These are phyloP conservation scores for Phialocephala sp. DNA, from an alignment of 2,329 filamentous ascomycete species.

Conservation along the genomic window DNA sequence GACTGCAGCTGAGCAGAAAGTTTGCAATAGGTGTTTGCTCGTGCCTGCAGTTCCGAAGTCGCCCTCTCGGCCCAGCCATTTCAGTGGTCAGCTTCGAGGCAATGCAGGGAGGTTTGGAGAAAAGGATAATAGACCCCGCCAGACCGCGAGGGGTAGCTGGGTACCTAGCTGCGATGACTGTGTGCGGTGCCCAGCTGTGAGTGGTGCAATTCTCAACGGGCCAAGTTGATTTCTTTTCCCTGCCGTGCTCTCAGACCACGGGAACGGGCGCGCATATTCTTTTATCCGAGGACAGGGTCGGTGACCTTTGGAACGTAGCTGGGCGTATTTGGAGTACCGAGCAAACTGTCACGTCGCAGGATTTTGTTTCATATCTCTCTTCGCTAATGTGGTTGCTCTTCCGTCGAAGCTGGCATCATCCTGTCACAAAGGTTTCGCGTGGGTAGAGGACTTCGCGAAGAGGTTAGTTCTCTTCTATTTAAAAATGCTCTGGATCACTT, in stretches of 20 bases:
- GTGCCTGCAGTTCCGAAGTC: conserved; percentile 10
- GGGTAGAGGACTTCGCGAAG: too few relatives aligned
- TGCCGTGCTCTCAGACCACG: not conserved
- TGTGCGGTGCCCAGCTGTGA: not conserved
- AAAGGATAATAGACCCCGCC: not conserved
- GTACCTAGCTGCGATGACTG: not conserved
- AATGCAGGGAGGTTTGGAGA: not conserved
- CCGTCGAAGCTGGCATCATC: too few relatives aligned
- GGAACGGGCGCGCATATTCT: not conserved
- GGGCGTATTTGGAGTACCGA: too few relatives aligned
- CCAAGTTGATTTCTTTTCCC: not conserved
- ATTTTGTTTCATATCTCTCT: too few relatives aligned
- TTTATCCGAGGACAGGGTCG: not conserved
- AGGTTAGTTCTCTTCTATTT: not conserved
- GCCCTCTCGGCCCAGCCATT: not conserved
- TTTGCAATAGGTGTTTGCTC: conserved; percentile 6
- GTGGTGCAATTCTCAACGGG: not conserved
- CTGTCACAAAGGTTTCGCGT: too few relatives aligned
- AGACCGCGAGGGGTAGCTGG: not conserved
- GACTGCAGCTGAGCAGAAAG: not conserved
- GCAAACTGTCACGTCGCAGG: too few relatives aligned
- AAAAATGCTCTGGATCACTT: not conserved
- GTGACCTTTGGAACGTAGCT: not conserved
- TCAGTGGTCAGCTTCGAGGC: not conserved
- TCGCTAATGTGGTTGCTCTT: too few relatives aligned